Base-by-base conservation (phyloP, 2,329 filamentous ascomycete genomes). In the Blastomyces silverae region DNA sequence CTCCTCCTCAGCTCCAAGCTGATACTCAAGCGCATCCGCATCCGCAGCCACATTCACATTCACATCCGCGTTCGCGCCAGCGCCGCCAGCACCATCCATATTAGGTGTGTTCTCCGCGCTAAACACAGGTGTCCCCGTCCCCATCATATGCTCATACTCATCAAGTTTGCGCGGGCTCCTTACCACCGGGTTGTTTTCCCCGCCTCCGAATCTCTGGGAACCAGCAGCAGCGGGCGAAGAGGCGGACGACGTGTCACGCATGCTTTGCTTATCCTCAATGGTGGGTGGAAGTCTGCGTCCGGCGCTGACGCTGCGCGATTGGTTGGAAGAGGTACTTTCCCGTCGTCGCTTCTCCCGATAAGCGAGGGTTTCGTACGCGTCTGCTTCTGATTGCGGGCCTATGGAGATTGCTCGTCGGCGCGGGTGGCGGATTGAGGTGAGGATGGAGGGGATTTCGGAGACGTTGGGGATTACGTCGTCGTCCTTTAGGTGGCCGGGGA, bases 291-390 rank as follows among this genome's bases (percentile, higher is more conserved):
- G 58, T 31, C 44, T 44, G 25, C 44, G 58, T 22, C 58, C 58
- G 6, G 50, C 50, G 6, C 56, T 65, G 20, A 59, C 48, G 59
- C 56, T 65, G 69, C 73, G 46, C 13, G 61, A 56, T 28, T 34
- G 56, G 25, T 68, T 68, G 10, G 78, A 79, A n/a, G 80, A 82
- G 31, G 82, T 78, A 70, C 85, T 88, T 70, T 88, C 84, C 62
- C 85, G 80, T 64, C 87, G 79, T 65, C 82, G 81, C 69, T 88
- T 85, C 70, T 96, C 91, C 25, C 93, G 87, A 73, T 96, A 96
- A 6, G 93, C 94, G 60, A 99, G 82, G 25, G 92, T 91, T 79
- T 99, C 94, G 78, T 97, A 96, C 31, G 92, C 94, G 78, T 99
- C 94, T 1, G 94, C 94, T 66, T 92, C 92, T 57, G 92, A 97